Percentiles rank a stretch among this genome's conserved stretches.
Conservation (phyloP, 768 basidiomycete genomes). For the Suillus paluster region DNA sequence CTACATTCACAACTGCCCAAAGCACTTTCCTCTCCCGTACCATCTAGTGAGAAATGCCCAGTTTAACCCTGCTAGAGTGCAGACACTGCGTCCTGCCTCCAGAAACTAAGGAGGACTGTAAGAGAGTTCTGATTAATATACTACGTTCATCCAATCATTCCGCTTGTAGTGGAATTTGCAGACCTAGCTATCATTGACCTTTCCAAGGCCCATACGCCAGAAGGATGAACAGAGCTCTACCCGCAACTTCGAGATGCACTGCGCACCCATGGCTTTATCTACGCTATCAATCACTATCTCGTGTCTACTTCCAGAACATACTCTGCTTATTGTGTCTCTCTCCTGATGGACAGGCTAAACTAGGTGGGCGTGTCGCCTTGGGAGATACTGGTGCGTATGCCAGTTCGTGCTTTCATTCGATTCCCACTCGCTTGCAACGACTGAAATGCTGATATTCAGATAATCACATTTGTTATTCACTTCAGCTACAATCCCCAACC, state of each 20-base stretch:
- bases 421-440: too few relatives aligned
- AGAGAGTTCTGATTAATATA: slow-evolving; percentile 12
- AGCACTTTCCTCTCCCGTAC: too few relatives aligned
- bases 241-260: slow-evolving; percentile 37
- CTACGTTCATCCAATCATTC: neutral
- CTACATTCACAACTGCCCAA: neutral
- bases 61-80: slow-evolving; percentile 31
- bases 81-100: slow-evolving; percentile 37
- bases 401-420: too few relatives aligned
- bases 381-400: too few relatives aligned
- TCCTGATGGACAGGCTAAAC: too few relatives aligned
- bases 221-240: slow-evolving; percentile 36
- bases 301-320: too few relatives aligned
- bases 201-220: slow-evolving; percentile 33
- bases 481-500: too few relatives aligned
- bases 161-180: slow-evolving; percentile 38
- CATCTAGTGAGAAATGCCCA: slow-evolving; percentile 6
- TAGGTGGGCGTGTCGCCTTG: too few relatives aligned
- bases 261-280: slow-evolving; percentile 46
- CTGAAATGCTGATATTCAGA: too few relatives aligned
- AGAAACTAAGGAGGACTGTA: slow-evolving; percentile 34
- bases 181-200: slow-evolving; percentile 40
- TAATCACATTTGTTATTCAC: too few relatives aligned
- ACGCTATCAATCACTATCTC: slow-evolving; percentile 53
- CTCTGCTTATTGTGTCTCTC: too few relatives aligned